Evolutionary conservation across 345 rosid species (phyloP).

Genomic region (Kernera saxatilis): DNA sequence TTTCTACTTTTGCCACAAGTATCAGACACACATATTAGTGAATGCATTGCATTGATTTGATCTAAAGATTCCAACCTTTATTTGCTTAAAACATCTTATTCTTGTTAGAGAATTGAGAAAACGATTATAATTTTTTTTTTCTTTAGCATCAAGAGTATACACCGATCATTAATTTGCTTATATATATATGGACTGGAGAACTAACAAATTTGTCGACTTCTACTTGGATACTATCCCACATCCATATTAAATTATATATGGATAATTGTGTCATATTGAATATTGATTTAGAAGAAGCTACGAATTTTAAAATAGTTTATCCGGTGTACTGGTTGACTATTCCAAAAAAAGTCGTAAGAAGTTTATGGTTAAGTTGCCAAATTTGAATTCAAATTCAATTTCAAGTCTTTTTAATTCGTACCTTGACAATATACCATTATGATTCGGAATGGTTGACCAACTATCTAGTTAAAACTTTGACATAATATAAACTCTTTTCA

Average conservation of each 20-base stretch:
- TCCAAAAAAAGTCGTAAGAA: too few relatives aligned
- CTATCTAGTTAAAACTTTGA: too few relatives aligned
- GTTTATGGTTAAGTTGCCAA: too few relatives aligned
- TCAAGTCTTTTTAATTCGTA: too few relatives aligned
- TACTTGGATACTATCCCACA: neutral
- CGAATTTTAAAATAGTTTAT: too few relatives aligned
- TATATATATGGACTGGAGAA: neutral
- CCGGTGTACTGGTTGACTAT: too few relatives aligned
- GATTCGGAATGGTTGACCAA: too few relatives aligned
- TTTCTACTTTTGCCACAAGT: neutral
- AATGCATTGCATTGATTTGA: neutral
- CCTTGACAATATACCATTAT: too few relatives aligned
- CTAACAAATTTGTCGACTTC: neutral
- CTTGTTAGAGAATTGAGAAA: too few relatives aligned
- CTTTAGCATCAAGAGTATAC: neutral
- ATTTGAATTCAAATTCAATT: too few relatives aligned
- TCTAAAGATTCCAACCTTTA: neutral
- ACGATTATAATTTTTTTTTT: too few relatives aligned
- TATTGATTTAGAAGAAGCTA: neutral
- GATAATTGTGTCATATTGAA: neutral
- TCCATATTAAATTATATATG: neutral
- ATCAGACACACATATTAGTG: neutral
- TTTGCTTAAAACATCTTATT: too few relatives aligned
- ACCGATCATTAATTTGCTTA: neutral
- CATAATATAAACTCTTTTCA: neutral